These are phyloP conservation scores for Hortaea sp. DNA, from an alignment of 2,329 filamentous ascomycete genomes.

Conservation along the genomic window DNA sequence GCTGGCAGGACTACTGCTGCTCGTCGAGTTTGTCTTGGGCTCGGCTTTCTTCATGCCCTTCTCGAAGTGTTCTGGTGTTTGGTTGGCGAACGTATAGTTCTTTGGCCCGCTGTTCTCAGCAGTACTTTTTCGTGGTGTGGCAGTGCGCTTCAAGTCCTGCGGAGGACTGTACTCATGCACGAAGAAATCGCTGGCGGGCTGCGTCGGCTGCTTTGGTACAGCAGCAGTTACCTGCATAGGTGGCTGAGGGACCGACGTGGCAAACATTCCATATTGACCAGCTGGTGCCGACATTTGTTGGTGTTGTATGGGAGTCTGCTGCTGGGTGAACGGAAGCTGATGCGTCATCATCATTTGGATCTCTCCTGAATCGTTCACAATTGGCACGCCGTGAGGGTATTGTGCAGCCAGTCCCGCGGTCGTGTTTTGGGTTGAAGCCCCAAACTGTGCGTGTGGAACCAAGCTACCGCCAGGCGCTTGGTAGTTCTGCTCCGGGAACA, in stretches of 20 bases:
- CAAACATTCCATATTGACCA: slow-evolving; percentile 10
- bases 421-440: slow-evolving; percentile 4
- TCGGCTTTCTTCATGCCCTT: slow-evolving; percentile 14
- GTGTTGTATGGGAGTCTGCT: background rate
- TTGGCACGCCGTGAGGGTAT: slow-evolving; percentile 16
- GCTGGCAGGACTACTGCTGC: slow-evolving; percentile 3
- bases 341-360: slow-evolving; percentile 15
- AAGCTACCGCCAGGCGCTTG: slow-evolving; percentile 7
- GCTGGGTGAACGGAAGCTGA: slow-evolving; percentile 15
- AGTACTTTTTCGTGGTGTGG: slow-evolving; percentile 20
- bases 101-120: slow-evolving; percentile 27
- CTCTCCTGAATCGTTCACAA: slow-evolving; percentile 16
- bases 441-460: slow-evolving; percentile 7
- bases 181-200: slow-evolving; percentile 26
- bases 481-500: slow-evolving; percentile 13
- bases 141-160: slow-evolving; percentile 26
- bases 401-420: slow-evolving; percentile 9
- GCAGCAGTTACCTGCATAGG: slow-evolving; percentile 19
- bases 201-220: slow-evolving; percentile 21
- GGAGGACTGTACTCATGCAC: slow-evolving; percentile 40
- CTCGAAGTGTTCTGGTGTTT: slow-evolving; percentile 35
- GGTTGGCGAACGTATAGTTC: slow-evolving; percentile 40
- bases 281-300: slow-evolving; percentile 5
- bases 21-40: background rate
- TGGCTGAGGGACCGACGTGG: slow-evolving; percentile 6